phyloP scores from a whole-genome alignment of 768 basidiomycete genomes.

The Cystofilobasidium bisporidii region DNA sequence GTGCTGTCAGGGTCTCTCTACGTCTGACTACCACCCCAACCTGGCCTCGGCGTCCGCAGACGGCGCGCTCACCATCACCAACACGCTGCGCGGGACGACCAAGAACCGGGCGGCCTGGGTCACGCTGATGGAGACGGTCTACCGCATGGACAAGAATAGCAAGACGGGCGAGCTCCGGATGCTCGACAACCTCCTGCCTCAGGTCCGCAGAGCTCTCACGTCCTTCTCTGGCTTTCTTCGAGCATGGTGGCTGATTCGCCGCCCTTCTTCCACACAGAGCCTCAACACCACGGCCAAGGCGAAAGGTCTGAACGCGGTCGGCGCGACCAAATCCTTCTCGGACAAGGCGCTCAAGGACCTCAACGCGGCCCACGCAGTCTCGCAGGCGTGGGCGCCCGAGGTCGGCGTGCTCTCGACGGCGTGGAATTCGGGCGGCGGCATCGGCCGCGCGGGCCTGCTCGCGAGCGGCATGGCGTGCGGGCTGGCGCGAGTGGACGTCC shows the following conservation, averaged over 20 bases:
- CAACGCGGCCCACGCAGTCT: constrained; percentile 41
- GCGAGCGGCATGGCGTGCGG: constrained; percentile 77
- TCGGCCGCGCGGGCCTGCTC: constrained; percentile 51
- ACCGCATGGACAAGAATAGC: constrained; percentile 77
- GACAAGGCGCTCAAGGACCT: constrained; percentile 42
- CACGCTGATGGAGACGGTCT: constrained; percentile 43
- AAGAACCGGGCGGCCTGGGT: constrained; percentile 5
- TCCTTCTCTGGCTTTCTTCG: too few relatives aligned
- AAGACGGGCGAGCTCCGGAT: constrained; percentile 66
- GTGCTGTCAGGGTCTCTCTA: constrained; percentile 18
- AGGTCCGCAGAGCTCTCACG: too few relatives aligned
- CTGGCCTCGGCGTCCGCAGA: constrained; percentile 22
- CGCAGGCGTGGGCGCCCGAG: constrained; percentile 61
- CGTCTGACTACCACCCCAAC: constrained; percentile 26
- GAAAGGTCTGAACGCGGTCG: constrained; percentile 10
- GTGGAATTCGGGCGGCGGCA: constrained; percentile 73
- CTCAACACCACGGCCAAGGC: constrained; percentile 29
- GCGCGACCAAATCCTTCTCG: constrained; percentile 31
- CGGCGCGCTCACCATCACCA: constrained; percentile 12
- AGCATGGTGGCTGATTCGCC: too few relatives aligned
- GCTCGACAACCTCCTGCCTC: constrained; percentile 72
- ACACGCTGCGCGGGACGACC: constrained; percentile 21
- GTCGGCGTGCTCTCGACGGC: constrained; percentile 64
- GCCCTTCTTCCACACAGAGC: neutral
- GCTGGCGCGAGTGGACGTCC: constrained; percentile 70